Percentiles rank a stretch among this genome's conserved stretches.
phyloP scores from a whole-genome alignment of 202 grass and related monocot species.

The Panicum hallii region DNA sequence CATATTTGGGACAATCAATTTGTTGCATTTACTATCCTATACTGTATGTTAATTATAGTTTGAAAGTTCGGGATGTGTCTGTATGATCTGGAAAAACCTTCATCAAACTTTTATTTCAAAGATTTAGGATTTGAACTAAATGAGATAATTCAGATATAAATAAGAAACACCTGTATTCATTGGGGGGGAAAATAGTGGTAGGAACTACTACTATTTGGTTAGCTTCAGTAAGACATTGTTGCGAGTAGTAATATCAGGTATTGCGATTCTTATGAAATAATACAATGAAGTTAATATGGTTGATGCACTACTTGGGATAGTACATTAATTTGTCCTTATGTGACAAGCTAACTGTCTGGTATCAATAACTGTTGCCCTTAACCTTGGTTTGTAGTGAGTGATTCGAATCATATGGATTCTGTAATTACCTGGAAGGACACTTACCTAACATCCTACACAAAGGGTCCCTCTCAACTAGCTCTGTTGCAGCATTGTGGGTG shows the following conservation, averaged over 20 bases:
- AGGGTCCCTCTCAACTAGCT: constrained; percentile 46
- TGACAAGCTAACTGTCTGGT: not conserved
- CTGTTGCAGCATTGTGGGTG: constrained; percentile 38
- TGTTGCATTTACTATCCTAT: not conserved
- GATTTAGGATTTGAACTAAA: constrained; percentile 11
- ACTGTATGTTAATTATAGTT: not conserved
- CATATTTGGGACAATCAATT: not conserved
- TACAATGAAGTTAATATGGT: not conserved
- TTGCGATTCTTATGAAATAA: not conserved
- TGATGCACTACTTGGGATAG: constrained; percentile 15
- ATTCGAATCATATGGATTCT: constrained; percentile 21
- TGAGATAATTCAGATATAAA: constrained; percentile 25
- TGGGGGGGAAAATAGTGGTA: not conserved
- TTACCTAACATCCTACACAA: constrained; percentile 51
- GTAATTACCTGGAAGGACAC: no score
- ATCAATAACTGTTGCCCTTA: not conserved
- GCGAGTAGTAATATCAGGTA: not conserved
- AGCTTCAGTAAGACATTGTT: not conserved
- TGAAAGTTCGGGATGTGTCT: not conserved
- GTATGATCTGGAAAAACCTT: not conserved
- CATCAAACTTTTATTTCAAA: not conserved
- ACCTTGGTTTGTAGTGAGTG: not conserved
- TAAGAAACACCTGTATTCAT: not conserved
- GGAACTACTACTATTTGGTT: not conserved
- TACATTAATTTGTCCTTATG: constrained; percentile 4